Percentiles rank a stretch among this genome's conserved stretches.
phyloP scores from a whole-genome alignment of 306 rosid genomes.

The Vigna trinervia region DNA sequence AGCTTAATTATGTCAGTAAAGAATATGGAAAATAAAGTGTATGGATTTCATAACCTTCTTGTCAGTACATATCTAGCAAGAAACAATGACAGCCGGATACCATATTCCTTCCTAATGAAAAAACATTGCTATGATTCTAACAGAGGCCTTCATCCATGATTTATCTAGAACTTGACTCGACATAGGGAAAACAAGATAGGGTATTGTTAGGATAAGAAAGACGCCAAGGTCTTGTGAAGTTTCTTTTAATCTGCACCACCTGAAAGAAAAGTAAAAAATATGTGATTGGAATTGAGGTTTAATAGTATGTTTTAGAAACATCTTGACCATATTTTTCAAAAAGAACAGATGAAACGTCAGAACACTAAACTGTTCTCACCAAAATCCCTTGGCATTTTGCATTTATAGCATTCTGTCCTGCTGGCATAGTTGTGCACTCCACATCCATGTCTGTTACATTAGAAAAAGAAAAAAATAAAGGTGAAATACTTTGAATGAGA shows the following conservation, averaged over 20 bases:
- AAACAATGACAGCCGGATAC: slow-evolving; percentile 43
- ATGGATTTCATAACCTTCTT: slow-evolving; percentile 54
- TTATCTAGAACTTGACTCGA: slow-evolving; percentile 52
- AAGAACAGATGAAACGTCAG: slow-evolving; percentile 4
- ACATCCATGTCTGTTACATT: slow-evolving; percentile 71
- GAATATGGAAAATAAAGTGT: slow-evolving; percentile 24
- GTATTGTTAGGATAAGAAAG: slow-evolving; percentile 45
- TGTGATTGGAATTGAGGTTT: slow-evolving; percentile 47
- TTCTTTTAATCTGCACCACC: slow-evolving; percentile 57
- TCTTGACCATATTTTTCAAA: not conserved
- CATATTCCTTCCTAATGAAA: slow-evolving; percentile 41
- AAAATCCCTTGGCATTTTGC: slow-evolving; percentile 73
- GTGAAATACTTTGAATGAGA: slow-evolving; percentile 18
- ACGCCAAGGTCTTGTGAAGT: slow-evolving; percentile 40
- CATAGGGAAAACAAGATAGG: slow-evolving; percentile 36
- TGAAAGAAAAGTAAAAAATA: slow-evolving; percentile 45
- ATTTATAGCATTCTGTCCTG: slow-evolving; percentile 82
- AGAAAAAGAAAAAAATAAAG: slow-evolving; percentile 27
- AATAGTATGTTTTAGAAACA: slow-evolving; percentile 37
- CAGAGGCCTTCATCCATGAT: slow-evolving; percentile 50
- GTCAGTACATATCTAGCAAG: slow-evolving; percentile 48
- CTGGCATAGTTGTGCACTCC: slow-evolving; percentile 92
- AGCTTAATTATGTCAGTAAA: slow-evolving; percentile 37
- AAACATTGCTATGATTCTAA: slow-evolving; percentile 48
- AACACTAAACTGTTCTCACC: slow-evolving; percentile 60